Percentiles rank a stretch among this genome's conserved stretches.
Conservation (phyloP, 176 grass and related monocot species). For the Chloris gayana region DNA sequence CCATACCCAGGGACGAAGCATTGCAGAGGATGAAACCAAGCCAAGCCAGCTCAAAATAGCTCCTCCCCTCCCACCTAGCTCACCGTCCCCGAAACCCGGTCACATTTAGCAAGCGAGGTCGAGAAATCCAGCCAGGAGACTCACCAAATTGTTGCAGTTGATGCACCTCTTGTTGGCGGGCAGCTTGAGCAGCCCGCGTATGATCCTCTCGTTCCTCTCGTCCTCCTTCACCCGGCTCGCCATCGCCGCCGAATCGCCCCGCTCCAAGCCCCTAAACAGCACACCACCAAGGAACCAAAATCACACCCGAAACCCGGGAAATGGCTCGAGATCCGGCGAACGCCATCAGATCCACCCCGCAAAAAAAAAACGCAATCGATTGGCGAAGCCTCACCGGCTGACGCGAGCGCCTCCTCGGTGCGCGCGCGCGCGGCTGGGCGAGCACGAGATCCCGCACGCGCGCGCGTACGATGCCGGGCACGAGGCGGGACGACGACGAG, state of each 20-base stretch:
- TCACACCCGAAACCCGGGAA: conserved; percentile 18
- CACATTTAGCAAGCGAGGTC: conserved; percentile 32
- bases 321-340: conserved; percentile 45
- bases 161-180: conserved; percentile 94
- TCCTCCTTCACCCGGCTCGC: conserved; percentile 90
- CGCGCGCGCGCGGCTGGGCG: background rate
- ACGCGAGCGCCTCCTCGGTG: background rate
- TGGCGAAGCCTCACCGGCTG: conserved; percentile 35
- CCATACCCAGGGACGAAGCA: conserved; percentile 1
- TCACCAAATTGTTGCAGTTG: conserved; percentile 99
- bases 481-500: conserved; percentile 10
- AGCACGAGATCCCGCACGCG: conserved; percentile 44
- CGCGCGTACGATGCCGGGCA: background rate
- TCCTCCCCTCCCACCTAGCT: background rate
- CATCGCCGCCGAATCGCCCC: conserved; percentile 48
- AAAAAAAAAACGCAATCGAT: background rate
- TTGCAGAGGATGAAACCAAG: background rate
- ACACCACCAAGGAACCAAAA: background rate
- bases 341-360: conserved; percentile 41
- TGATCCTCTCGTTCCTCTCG: conserved; percentile 95
- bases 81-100: background rate
- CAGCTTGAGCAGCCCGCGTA: conserved; percentile 88
- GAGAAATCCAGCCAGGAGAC: background rate
- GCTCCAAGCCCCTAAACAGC: conserved; percentile 50
- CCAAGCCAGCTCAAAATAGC: conserved; percentile 4